Percentiles rank a stretch among this genome's conserved stretches.
Conservation (phyloP, 2,329 filamentous ascomycete species). For the Paracoccidioides brasiliensis region DNA sequence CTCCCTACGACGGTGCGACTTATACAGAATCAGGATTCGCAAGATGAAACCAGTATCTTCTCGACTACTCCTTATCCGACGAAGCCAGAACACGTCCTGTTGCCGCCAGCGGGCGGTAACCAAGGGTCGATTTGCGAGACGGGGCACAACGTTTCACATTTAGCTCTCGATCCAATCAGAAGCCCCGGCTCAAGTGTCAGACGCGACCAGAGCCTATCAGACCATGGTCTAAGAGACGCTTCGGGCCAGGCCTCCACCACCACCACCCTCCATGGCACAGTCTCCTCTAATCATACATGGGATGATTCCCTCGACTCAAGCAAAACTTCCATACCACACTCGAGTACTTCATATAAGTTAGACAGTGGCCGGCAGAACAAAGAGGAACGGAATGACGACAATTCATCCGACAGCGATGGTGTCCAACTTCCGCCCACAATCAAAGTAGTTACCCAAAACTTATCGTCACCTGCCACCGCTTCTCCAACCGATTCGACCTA, state of each 20-base stretch:
- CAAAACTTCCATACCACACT: conserved; percentile 10
- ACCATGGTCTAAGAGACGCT: conserved; percentile 12
- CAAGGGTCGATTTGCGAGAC: conserved; percentile 22
- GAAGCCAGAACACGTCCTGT: conserved; percentile 33
- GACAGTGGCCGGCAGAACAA: not conserved
- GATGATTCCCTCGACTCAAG: conserved; percentile 10
- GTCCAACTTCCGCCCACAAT: conserved; percentile 25
- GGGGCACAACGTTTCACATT: conserved; percentile 21
- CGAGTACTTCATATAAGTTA: conserved; percentile 4
- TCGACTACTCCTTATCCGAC: conserved; percentile 34
- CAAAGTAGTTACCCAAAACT: conserved; percentile 23
- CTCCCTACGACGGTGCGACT: conserved; percentile 26
- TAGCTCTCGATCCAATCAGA: conserved; percentile 18
- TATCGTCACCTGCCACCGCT: conserved; percentile 14
- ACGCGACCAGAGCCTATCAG: conserved; percentile 16
- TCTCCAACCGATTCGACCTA: conserved; percentile 13
- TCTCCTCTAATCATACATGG: conserved; percentile 10
- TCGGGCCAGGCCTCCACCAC: conserved; percentile 2
- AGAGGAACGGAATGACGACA: conserved; percentile 17
- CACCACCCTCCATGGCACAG: conserved; percentile 1
- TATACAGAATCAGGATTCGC: conserved; percentile 18
- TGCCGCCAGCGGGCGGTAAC: conserved; percentile 29
- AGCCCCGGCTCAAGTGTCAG: conserved; percentile 19
- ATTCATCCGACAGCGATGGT: conserved; percentile 10
- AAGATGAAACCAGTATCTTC: conserved; percentile 28